Conservation (phyloP, 192 early-diverging fungal species). For the Glomus cerebriforme region DNA sequence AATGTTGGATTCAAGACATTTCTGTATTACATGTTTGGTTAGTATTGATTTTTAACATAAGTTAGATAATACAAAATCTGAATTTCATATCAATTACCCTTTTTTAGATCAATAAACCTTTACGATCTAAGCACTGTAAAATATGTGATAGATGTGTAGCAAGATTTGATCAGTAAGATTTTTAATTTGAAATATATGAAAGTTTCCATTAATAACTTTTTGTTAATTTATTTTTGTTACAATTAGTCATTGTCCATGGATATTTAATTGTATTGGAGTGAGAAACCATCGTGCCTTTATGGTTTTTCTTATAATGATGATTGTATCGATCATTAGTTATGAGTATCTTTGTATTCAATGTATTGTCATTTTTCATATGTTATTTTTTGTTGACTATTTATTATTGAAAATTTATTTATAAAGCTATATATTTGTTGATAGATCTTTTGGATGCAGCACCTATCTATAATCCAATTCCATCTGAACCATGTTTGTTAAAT, state of each 20-base stretch:
- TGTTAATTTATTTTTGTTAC: not conserved
- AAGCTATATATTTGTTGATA: conserved; percentile 21
- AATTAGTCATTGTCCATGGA: conserved; percentile 92
- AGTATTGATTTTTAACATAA: conserved; percentile 26
- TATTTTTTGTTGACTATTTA: not conserved
- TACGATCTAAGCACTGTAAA: conserved; percentile 94
- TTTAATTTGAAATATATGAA: not conserved
- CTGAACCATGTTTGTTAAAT: conserved; percentile 61
- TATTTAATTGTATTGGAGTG: conserved; percentile 90
- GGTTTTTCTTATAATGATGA: conserved; percentile 71
- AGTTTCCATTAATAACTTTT: not conserved
- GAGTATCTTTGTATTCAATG: conserved; percentile 64
- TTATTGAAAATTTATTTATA: not conserved
- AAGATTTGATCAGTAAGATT: conserved; percentile 83
- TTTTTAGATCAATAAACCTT: conserved; percentile 71
- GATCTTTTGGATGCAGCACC: conserved; percentile 49
- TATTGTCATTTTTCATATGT: conserved; percentile 42
- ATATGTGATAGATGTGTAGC: conserved; percentile 92
- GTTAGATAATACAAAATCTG: not conserved
- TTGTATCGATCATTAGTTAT: conserved; percentile 61
- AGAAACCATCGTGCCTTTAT: conserved; percentile 89
- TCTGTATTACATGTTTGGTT: conserved; percentile 85
- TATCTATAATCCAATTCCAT: conserved; percentile 54
- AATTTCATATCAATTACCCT: not conserved
- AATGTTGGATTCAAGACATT: conserved; percentile 73